These are phyloP conservation scores for Aurantiochytrium sp. DNA, from an alignment of 108 stramenopile genomes.

Conservation along the genomic window DNA sequence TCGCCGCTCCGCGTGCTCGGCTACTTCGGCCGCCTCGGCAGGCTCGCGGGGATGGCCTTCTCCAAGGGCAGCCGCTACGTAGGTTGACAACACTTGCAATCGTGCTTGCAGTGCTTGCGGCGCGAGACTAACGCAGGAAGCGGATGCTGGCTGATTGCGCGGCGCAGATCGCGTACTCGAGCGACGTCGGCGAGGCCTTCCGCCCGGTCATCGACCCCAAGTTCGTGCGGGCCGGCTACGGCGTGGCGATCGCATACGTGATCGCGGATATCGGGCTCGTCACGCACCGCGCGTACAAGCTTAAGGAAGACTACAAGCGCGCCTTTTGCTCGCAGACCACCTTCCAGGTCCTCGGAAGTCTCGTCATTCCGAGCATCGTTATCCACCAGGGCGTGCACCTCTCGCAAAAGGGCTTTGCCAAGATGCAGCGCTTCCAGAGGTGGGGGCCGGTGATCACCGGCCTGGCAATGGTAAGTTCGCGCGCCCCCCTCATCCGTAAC, in stretches of 20 bases:
- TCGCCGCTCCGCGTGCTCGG: conserved; percentile 11
- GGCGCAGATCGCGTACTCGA: neutral
- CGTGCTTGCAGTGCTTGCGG: neutral
- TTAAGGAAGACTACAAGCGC: neutral
- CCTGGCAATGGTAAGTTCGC: neutral
- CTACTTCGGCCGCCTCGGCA: conserved; percentile 8
- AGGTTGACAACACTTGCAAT: neutral
- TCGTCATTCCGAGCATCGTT: neutral
- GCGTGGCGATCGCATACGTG: conserved; percentile 25
- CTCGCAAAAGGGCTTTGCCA: neutral
- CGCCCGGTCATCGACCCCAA: conserved; percentile 22
- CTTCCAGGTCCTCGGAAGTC: neutral
- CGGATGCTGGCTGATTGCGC: neutral
- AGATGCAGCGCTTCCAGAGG: neutral
- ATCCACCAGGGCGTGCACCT: neutral
- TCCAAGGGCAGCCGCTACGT: conserved; percentile 9
- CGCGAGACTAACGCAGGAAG: neutral
- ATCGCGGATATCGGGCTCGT: neutral
- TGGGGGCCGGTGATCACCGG: neutral
- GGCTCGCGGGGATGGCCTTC: neutral
- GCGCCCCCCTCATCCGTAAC: neutral
- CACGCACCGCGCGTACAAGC: neutral
- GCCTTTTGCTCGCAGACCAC: neutral
- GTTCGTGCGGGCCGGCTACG: neutral
- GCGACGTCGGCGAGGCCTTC: conserved; percentile 19